Conservation (phyloP, 2,329 filamentous ascomycete genomes). For the Apiospora arundinis region DNA sequence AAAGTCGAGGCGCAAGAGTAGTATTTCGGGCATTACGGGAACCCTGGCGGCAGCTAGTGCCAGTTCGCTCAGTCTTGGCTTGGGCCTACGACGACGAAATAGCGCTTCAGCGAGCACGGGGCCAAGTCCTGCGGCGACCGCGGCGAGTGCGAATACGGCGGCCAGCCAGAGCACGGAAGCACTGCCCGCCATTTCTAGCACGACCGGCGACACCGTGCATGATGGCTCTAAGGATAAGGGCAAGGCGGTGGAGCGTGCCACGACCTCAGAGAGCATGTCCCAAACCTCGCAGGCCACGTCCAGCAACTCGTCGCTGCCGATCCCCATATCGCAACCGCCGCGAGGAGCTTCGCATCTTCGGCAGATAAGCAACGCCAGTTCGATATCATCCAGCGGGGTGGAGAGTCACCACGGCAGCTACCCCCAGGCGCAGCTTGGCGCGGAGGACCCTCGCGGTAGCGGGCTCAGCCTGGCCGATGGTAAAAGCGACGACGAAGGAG, state of each 20-base stretch:
- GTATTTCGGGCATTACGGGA: constrained; percentile 42
- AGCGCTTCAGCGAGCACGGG: constrained; percentile 52
- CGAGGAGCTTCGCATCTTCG: constrained; percentile 75
- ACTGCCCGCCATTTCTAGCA: constrained; percentile 30
- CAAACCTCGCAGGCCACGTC: constrained; percentile 38
- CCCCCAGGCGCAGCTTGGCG: constrained; percentile 40
- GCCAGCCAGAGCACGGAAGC: constrained; percentile 40
- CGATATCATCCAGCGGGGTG: constrained; percentile 76
- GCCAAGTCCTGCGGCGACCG: constrained; percentile 47
- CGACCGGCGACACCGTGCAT: constrained; percentile 35
- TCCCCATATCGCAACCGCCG: constrained; percentile 53
- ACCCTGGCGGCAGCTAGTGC: constrained; percentile 60
- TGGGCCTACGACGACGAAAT: constrained; percentile 65
- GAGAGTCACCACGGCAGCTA: constrained; percentile 69
- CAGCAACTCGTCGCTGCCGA: constrained; percentile 49
- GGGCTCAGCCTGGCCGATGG: constrained; percentile 57
- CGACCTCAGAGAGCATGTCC: constrained; percentile 27
- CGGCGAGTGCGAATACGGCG: constrained; percentile 46
- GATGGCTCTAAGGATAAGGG: constrained; percentile 62
- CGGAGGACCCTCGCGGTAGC: constrained; percentile 58
- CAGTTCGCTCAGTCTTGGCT: constrained; percentile 68
- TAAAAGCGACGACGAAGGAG: constrained; percentile 56
- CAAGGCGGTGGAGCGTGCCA: constrained; percentile 70
- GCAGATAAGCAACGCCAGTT: constrained; percentile 87
- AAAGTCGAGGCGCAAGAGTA: constrained; percentile 71